Evolutionary conservation across 73 alveolate species (phyloP).

Genomic region (Symbiodinium natans): DNA sequence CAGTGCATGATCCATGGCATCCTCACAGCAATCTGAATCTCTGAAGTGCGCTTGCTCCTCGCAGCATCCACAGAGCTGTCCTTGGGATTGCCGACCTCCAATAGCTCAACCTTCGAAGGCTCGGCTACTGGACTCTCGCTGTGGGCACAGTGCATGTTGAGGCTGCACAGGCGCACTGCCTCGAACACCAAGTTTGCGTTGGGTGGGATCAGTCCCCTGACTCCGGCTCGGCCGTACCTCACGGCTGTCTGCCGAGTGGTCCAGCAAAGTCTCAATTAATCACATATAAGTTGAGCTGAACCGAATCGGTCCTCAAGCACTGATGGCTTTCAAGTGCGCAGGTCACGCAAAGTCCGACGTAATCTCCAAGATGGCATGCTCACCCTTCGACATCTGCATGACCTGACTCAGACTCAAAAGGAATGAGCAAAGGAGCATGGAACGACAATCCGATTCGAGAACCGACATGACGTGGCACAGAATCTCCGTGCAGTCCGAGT

Average conservation of each 20-base stretch:
- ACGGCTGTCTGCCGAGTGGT: too few species aligned
- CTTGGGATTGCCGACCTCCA: constrained; percentile 50
- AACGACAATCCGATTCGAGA: too few species aligned
- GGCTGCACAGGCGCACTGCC: too few species aligned
- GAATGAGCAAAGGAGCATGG: too few species aligned
- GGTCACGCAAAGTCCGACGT: constrained; percentile 36
- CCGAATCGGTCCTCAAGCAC: too few species aligned
- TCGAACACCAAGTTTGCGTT: constrained; percentile 44
- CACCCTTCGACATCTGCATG: constrained; percentile 55
- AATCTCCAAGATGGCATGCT: constrained; percentile 11
- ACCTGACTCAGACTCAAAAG: background rate
- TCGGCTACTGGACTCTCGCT: too few species aligned
- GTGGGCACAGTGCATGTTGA: too few species aligned
- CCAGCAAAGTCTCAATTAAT: too few species aligned
- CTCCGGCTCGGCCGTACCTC: constrained; percentile 63
- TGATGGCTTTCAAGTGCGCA: background rate
- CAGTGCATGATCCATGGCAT: constrained; percentile 13
- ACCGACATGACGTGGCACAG: too few species aligned
- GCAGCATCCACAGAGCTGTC: background rate
- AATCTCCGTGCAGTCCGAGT: too few species aligned
- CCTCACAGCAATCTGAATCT: background rate
- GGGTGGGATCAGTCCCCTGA: constrained; percentile 38
- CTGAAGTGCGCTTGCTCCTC: background rate
- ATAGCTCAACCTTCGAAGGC: constrained; percentile 58
- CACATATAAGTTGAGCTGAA: too few species aligned